Conservation (phyloP, 768 basidiomycete species). For the Suillus americanus region DNA sequence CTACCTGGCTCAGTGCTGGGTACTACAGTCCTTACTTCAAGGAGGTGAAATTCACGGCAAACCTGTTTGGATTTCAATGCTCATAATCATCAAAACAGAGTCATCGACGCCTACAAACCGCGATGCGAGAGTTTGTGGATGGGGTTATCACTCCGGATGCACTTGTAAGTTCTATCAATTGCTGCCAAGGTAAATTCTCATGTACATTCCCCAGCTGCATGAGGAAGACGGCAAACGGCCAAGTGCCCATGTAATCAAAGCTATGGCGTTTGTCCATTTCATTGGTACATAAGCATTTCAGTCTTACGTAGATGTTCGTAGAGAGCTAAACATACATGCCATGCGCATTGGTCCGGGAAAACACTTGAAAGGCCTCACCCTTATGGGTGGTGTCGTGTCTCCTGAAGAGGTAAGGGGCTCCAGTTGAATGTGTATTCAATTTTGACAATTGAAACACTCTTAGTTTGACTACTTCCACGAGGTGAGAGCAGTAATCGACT, state of each 20-base stretch:
- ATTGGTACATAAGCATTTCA: neutral
- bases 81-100: slow-evolving; percentile 44
- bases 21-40: slow-evolving; percentile 76
- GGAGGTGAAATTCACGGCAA: slow-evolving; percentile 43
- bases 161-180: slow-evolving; percentile 12
- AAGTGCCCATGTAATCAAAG: slow-evolving; percentile 49
- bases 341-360: slow-evolving; percentile 80
- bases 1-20: slow-evolving; percentile 66
- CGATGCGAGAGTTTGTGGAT: slow-evolving; percentile 60
- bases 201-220: slow-evolving; percentile 31
- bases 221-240: slow-evolving; percentile 62
- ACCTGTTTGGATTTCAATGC: neutral
- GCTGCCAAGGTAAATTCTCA: slow-evolving; percentile 11
- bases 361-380: slow-evolving; percentile 76
- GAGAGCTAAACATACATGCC: slow-evolving; percentile 50
- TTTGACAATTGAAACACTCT: neutral
- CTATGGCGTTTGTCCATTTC: slow-evolving; percentile 44
- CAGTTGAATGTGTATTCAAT: slow-evolving; percentile 2
- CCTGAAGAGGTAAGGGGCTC: slow-evolving; percentile 62
- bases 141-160: slow-evolving; percentile 53
- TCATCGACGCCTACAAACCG: slow-evolving; percentile 42
- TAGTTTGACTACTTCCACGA: slow-evolving; percentile 89
- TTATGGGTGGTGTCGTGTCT: slow-evolving; percentile 79
- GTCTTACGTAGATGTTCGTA: slow-evolving; percentile 11
- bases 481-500: slow-evolving; percentile 28